These are phyloP conservation scores for Teratosphaeria nubilosa DNA, from an alignment of 2,329 filamentous ascomycete genomes.

Conservation along the genomic window DNA sequence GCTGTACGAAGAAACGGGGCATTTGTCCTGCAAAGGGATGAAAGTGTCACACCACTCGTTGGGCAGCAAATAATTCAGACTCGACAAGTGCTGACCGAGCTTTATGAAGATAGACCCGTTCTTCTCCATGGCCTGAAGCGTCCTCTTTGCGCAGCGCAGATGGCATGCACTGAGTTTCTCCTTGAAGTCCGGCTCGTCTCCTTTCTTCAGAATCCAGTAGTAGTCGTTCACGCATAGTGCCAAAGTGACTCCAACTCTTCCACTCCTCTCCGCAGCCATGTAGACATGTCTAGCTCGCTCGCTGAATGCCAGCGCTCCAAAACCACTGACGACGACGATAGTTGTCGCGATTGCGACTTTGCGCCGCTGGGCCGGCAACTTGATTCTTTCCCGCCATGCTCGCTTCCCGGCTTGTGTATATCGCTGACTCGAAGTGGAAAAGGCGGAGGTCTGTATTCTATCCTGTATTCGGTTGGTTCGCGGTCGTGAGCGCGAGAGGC, in stretches of 20 bases:
- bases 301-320: slow-evolving; percentile 40
- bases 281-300: slow-evolving; percentile 68
- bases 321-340: slow-evolving; percentile 22
- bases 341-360: slow-evolving; percentile 23
- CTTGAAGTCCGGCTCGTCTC: slow-evolving; percentile 54
- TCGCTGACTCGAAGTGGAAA: slow-evolving; percentile 9
- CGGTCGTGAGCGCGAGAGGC: slow-evolving; percentile 1
- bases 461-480: neutral
- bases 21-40: slow-evolving; percentile 89
- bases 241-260: slow-evolving; percentile 65
- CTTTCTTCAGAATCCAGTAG: slow-evolving; percentile 67
- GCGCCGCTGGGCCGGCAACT: slow-evolving; percentile 12
- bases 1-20: slow-evolving; percentile 80
- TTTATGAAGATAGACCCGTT: slow-evolving; percentile 99
- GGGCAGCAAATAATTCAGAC: slow-evolving; percentile 89
- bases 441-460: neutral
- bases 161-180: slow-evolving; percentile 72
- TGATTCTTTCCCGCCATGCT: slow-evolving; percentile 20
- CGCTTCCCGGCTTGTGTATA: slow-evolving; percentile 16
- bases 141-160: slow-evolving; percentile 82
- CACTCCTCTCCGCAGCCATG: slow-evolving; percentile 64
- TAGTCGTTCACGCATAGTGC: slow-evolving; percentile 77
- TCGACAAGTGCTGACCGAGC: slow-evolving; percentile 88
- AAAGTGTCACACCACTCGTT: slow-evolving; percentile 92
- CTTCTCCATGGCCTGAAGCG: slow-evolving; percentile 77